Evolutionary conservation across 2,329 filamentous ascomycete species (phyloP).

Genomic region (Nemania serpens): DNA sequence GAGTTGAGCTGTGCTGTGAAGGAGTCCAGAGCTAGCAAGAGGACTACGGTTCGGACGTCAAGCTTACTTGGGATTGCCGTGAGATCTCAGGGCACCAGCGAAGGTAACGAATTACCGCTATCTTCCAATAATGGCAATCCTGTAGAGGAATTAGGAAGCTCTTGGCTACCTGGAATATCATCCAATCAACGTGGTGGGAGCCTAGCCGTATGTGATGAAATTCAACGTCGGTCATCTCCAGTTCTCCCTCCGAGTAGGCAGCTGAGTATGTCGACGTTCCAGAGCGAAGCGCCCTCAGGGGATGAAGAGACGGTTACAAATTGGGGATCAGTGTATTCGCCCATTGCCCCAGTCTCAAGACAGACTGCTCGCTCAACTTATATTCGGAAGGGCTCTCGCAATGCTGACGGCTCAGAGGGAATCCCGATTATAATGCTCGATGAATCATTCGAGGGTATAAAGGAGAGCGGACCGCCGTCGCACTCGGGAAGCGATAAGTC

Average conservation of each 20-base stretch:
- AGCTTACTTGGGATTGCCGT: slow-evolving; percentile 48
- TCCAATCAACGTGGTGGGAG: slow-evolving; percentile 21
- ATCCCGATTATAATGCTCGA: slow-evolving; percentile 54
- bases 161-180: slow-evolving; percentile 47
- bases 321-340: slow-evolving; percentile 58
- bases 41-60: slow-evolving; percentile 47
- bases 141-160: slow-evolving; percentile 44
- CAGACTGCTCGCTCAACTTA: slow-evolving; percentile 49
- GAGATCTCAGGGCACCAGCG: slow-evolving; percentile 36
- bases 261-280: slow-evolving; percentile 44
- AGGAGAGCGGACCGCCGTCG: slow-evolving; percentile 36
- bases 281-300: slow-evolving; percentile 42
- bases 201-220: slow-evolving; percentile 33
- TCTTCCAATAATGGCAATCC: slow-evolving; percentile 20
- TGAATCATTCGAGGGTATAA: slow-evolving; percentile 32
- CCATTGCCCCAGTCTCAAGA: slow-evolving; percentile 49
- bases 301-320: slow-evolving; percentile 51
- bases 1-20: slow-evolving; percentile 34
- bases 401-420: slow-evolving; percentile 34
- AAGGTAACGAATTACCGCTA: slow-evolving; percentile 26
- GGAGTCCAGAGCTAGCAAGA: slow-evolving; percentile 42
- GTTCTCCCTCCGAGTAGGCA: slow-evolving; percentile 49
- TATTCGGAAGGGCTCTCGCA: slow-evolving; percentile 40
- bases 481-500: slow-evolving; percentile 37
- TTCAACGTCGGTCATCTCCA: slow-evolving; percentile 55